Evolutionary conservation across 371 early-diverging fungal genomes (phyloP).

Genomic region (Saksenaea oblongispora): DNA sequence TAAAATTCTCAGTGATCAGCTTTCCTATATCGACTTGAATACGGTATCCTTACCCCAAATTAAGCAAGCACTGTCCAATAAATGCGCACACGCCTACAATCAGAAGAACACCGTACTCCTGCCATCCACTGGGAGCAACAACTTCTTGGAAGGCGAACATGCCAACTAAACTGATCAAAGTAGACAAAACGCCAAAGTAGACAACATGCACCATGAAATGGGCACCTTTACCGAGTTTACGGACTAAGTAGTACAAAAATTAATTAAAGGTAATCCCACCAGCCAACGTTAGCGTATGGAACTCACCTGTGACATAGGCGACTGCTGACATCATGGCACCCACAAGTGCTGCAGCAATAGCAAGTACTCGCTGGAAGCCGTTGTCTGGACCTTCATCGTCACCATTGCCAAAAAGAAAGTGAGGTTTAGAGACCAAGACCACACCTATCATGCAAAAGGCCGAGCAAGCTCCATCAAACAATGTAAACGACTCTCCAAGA

Average conservation of each 20-base stretch:
- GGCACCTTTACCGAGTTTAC: slow-evolving; percentile 62
- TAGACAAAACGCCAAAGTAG: slow-evolving; percentile 72
- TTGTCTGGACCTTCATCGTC: neutral
- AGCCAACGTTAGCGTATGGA: neutral
- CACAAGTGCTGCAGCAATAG: slow-evolving; percentile 44
- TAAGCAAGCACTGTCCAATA: slow-evolving; percentile 71
- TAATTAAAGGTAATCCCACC: neutral
- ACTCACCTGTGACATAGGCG: slow-evolving; percentile 58
- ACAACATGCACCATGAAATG: slow-evolving; percentile 75
- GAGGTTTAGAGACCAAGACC: slow-evolving; percentile 62
- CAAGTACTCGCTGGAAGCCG: slow-evolving; percentile 23
- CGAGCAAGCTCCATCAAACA: slow-evolving; percentile 55
- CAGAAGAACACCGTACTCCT: slow-evolving; percentile 34
- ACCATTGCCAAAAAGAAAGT: slow-evolving; percentile 47
- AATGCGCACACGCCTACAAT: slow-evolving; percentile 66
- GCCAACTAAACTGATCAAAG: slow-evolving; percentile 36
- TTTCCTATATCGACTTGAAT: neutral
- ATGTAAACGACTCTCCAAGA: slow-evolving; percentile 61
- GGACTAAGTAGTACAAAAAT: slow-evolving; percentile 33
- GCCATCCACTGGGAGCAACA: slow-evolving; percentile 18
- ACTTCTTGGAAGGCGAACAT: slow-evolving; percentile 29
- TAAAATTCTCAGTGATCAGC: slow-evolving; percentile 9
- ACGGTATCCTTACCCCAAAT: slow-evolving; percentile 47
- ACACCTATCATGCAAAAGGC: slow-evolving; percentile 64
- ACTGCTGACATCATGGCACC: slow-evolving; percentile 63